These are phyloP conservation scores for Fusarium nisikadoi DNA, from an alignment of 2,329 filamentous ascomycete genomes.

Conservation along the genomic window DNA sequence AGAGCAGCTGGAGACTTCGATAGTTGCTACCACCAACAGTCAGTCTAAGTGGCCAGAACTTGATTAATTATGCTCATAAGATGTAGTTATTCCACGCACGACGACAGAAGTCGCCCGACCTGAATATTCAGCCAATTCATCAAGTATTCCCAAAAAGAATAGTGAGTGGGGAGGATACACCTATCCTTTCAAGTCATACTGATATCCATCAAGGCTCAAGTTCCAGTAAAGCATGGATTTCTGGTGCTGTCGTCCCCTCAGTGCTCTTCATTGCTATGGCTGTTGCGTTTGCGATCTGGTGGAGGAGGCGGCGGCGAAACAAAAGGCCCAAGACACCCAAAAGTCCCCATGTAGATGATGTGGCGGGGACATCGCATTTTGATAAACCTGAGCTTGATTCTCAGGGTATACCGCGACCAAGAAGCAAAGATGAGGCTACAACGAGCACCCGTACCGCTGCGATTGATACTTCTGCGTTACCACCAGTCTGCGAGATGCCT, in stretches of 20 bases:
- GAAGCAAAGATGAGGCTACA: neutral
- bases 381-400: neutral
- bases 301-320: neutral
- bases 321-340: too few species aligned
- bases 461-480: rapidly evolving
- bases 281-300: neutral
- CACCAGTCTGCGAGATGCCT: too few species aligned
- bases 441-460: too few species aligned
- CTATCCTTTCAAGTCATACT: neutral
- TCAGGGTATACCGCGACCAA: neutral
- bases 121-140: rapidly evolving
- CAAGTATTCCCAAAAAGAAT: rapidly evolving
- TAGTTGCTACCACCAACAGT: neutral
- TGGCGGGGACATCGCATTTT: rapidly evolving
- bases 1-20: rapidly evolving
- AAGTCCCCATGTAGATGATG: rapidly evolving
- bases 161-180: rapidly evolving
- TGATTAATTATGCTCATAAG: neutral
- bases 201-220: neutral
- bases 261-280: rapidly evolving
- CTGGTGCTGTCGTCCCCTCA: neutral
- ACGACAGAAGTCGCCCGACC: neutral
- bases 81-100: neutral
- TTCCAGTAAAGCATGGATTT: neutral
- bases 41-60: neutral